Evolutionary conservation across 352 stramenopile species (phyloP).

Genomic region (Globisporangium carolinianum): DNA sequence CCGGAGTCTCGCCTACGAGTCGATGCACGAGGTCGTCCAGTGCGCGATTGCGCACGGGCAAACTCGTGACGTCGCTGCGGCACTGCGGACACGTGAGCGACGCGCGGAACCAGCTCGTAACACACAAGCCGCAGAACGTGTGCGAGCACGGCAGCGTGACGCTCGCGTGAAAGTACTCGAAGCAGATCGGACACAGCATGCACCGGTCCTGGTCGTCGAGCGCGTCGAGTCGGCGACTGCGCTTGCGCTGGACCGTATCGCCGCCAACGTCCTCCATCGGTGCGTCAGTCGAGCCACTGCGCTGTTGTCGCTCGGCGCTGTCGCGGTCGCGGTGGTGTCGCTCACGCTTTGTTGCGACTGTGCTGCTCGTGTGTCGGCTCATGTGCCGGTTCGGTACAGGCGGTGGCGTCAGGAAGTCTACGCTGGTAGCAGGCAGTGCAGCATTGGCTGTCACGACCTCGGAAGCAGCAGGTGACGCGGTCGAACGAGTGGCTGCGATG

Average conservation of each 20-base stretch:
- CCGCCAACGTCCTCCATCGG: slow-evolving; percentile 9
- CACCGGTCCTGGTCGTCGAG: slow-evolving; percentile 52
- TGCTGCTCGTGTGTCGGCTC: slow-evolving; percentile 7
- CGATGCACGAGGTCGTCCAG: slow-evolving; percentile 72
- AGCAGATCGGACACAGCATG: slow-evolving; percentile 77
- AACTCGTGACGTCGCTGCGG: slow-evolving; percentile 44
- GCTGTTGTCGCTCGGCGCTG: slow-evolving; percentile 3
- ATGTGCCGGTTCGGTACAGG: slow-evolving; percentile 2
- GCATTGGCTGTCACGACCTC: slow-evolving; percentile 6
- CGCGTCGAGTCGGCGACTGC: slow-evolving; percentile 11
- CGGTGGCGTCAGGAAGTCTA: slow-evolving; percentile 9
- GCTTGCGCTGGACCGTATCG: slow-evolving; percentile 9
- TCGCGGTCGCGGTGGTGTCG: slow-evolving; percentile 12
- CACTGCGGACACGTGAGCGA: slow-evolving; percentile 77
- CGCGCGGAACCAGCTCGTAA: slow-evolving; percentile 72
- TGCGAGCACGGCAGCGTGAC: slow-evolving; percentile 78
- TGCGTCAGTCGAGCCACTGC: slow-evolving; percentile 2
- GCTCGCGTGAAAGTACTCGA: slow-evolving; percentile 75
- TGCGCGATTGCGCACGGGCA: slow-evolving; percentile 75
- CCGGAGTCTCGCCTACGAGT: slow-evolving; percentile 57
- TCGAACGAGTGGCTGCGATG: too few species aligned
- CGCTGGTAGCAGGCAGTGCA: not conserved
- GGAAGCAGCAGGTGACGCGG: too few species aligned
- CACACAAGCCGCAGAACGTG: slow-evolving; percentile 75
- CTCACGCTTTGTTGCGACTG: slow-evolving; percentile 18